These are phyloP conservation scores for Lodderomyces margitis DNA, from an alignment of 1,139 yeast species.

Conservation along the genomic window DNA sequence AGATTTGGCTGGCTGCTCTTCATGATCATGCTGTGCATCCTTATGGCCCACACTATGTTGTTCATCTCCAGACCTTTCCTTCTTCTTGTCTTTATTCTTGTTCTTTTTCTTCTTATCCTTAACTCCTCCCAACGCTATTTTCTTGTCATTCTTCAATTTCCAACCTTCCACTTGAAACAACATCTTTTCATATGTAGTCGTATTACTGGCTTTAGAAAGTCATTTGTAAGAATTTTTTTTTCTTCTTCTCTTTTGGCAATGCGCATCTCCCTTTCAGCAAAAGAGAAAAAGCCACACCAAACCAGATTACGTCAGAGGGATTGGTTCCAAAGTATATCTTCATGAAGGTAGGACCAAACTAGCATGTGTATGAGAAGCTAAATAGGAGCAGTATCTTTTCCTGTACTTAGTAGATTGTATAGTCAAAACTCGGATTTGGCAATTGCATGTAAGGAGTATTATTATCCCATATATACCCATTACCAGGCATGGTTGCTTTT, in stretches of 20 bases:
- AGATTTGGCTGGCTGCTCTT: conserved; percentile 4
- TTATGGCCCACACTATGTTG: background rate
- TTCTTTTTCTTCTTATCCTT: conserved; percentile 32
- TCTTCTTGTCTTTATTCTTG: conserved; percentile 26
- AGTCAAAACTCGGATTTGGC: too few relatives aligned
- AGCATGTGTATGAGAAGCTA: too few relatives aligned
- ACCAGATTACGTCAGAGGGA: background rate
- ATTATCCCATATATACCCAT: too few relatives aligned
- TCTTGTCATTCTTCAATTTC: conserved; percentile 55
- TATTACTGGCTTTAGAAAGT: too few relatives aligned
- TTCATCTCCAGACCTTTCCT: conserved; percentile 15
- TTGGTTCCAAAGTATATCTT: too few relatives aligned
- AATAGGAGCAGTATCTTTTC: too few relatives aligned
- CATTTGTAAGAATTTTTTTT: conserved; percentile 1
- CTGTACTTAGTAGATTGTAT: too few relatives aligned
- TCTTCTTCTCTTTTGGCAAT: conserved; percentile 1
- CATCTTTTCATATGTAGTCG: too few relatives aligned
- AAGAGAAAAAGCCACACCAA: background rate
- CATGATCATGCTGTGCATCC: conserved; percentile 10
- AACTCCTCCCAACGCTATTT: conserved; percentile 47
- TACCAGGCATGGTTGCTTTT: too few relatives aligned
- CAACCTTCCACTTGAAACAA: conserved; percentile 82
- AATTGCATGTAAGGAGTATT: too few relatives aligned
- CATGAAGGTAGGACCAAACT: too few relatives aligned
- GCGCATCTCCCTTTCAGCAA: background rate